A percentile compares a stretch with the other conserved stretches of the same genome.
phyloP scores from a whole-genome alignment of 208 protist genomes.

The Trichomonas gallinae region DNA sequence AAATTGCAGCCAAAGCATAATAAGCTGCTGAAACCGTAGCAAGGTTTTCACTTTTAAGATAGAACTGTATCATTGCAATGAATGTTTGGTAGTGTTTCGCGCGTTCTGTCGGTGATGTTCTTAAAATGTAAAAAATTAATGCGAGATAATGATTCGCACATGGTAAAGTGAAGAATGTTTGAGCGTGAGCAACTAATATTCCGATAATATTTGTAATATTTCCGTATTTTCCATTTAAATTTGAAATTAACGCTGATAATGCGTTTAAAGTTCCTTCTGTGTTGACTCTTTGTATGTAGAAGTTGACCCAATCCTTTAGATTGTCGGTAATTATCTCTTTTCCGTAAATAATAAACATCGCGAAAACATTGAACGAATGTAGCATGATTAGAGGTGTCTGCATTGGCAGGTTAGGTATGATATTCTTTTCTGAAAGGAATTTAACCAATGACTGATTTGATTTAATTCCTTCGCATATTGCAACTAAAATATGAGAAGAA shows the following conservation, averaged over 20 bases:
- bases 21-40: background rate
- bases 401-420: background rate
- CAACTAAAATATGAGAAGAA: background rate
- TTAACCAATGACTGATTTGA: background rate
- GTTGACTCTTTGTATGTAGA: background rate
- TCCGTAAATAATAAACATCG: background rate
- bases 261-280: background rate
- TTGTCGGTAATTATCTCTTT: background rate
- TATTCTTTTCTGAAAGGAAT: background rate
- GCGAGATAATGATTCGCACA: background rate
- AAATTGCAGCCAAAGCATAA: background rate
- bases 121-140: background rate
- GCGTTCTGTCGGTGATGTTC: background rate
- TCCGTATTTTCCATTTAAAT: background rate
- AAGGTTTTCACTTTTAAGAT: background rate
- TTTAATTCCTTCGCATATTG: background rate
- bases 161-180: background rate
- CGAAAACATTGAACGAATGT: background rate
- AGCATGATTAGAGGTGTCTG: background rate
- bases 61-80: background rate
- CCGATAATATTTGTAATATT: background rate
- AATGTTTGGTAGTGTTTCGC: background rate
- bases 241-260: background rate
- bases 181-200: background rate
- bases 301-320: background rate